Percentiles rank a stretch among this genome's conserved stretches.
Evolutionary conservation across 2,329 filamentous ascomycete genomes (phyloP).

Genomic region (Stenocarpella maydis): DNA sequence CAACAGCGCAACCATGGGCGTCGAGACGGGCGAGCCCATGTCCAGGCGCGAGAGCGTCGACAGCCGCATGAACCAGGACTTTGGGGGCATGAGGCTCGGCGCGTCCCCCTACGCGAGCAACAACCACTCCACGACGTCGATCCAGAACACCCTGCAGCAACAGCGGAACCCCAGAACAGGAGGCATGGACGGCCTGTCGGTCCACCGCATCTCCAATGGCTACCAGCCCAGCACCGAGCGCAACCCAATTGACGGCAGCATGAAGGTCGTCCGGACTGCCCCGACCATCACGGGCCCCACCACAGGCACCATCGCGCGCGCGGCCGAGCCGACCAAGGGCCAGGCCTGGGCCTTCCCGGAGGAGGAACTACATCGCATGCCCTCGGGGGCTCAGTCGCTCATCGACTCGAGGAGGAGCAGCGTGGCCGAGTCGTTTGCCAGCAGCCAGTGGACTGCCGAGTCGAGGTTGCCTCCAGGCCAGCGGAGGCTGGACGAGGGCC

Average conservation of each 20-base stretch:
- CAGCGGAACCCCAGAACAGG: conserved; percentile 66
- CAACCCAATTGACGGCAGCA: conserved; percentile 57
- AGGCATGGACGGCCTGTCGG: conserved; percentile 59
- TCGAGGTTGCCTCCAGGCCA: conserved; percentile 77
- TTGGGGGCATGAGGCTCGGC: conserved; percentile 74
- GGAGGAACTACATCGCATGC: conserved; percentile 66
- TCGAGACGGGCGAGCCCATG: conserved; percentile 52
- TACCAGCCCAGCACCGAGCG: conserved; percentile 69
- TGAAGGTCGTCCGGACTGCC: conserved; percentile 69
- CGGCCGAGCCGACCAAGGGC: conserved; percentile 81
- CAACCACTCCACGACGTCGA: conserved; percentile 78
- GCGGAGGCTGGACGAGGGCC: conserved; percentile 71
- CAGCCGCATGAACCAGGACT: conserved; percentile 77
- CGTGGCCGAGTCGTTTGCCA: conserved; percentile 78
- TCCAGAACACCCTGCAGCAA: conserved; percentile 74
- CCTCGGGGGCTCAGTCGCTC: conserved; percentile 58
- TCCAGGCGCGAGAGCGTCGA: conserved; percentile 81
- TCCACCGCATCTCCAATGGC: conserved; percentile 70
- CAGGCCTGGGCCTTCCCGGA: conserved; percentile 87
- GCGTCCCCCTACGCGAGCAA: conserved; percentile 78
- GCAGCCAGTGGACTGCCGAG: conserved; percentile 80
- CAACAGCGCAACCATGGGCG: conserved; percentile 44
- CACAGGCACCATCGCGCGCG: conserved; percentile 70
- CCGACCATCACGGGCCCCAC: conserved; percentile 79
- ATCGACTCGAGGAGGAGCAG: conserved; percentile 77